phyloP scores from a whole-genome alignment of 2,329 filamentous ascomycete species.

The Stylonectria norvegica region DNA sequence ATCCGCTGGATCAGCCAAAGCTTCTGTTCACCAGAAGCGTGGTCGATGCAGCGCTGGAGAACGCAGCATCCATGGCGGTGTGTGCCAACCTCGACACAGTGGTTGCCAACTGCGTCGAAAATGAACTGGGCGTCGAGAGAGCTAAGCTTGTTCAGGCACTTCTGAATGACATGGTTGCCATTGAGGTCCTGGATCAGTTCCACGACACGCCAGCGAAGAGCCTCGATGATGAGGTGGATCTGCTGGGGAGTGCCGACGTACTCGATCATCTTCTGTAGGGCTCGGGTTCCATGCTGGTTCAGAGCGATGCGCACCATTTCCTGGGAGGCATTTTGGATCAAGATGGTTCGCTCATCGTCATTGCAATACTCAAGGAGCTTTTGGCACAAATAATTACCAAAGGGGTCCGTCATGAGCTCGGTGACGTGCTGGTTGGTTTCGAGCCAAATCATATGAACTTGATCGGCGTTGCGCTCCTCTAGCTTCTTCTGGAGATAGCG shows the following conservation, averaged over 20 bases:
- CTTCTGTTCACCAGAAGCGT: constrained; percentile 88
- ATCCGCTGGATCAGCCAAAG: constrained; percentile 81
- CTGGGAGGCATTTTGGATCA: constrained; percentile 85
- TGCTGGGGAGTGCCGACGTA: constrained; percentile 84
- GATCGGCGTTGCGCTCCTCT: constrained; percentile 78
- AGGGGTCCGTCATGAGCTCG: constrained; percentile 98
- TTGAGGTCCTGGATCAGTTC: constrained; percentile 96
- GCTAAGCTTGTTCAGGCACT: constrained; percentile 92
- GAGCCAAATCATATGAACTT: constrained; percentile 88
- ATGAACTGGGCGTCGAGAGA: constrained; percentile 89
- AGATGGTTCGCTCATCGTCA: constrained; percentile 86
- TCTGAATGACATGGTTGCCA: constrained; percentile 98
- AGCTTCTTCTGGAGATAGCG: constrained; percentile 96
- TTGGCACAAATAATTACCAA: constrained; percentile 98
- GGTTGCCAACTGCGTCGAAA: constrained; percentile 83
- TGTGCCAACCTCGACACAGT: constrained; percentile 89
- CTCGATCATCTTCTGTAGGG: constrained; percentile 99
- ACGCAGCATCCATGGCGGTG: constrained; percentile 98
- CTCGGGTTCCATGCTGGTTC: constrained; percentile 95
- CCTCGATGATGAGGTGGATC: constrained; percentile 80
- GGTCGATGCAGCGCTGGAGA: constrained; percentile 95
- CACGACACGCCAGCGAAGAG: constrained; percentile 80
- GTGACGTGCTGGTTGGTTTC: constrained; percentile 93
- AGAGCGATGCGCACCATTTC: constrained; percentile 90
- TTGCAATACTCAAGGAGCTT: constrained; percentile 95